Conservation (phyloP, 1,139 yeast species). For the Yamadazyma blattariae region DNA sequence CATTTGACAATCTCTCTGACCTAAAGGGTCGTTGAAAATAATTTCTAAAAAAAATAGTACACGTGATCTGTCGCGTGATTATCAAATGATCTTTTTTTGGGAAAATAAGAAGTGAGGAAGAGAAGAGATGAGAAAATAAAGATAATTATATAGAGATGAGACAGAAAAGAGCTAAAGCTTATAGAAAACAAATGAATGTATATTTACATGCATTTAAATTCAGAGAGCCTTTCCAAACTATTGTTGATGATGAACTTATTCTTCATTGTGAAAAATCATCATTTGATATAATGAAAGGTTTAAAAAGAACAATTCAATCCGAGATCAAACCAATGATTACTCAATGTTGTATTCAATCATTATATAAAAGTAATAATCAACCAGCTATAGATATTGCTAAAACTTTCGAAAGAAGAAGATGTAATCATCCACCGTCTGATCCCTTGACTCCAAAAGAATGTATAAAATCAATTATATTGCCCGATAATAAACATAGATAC, state of each 20-base stretch:
- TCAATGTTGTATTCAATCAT: conserved; percentile 89
- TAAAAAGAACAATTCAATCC: conserved; percentile 77
- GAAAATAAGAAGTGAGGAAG: too few relatives aligned
- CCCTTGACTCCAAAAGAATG: conserved; percentile 76
- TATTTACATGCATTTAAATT: conserved; percentile 85
- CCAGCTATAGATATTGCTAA: conserved; percentile 78
- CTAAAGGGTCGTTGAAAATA: too few relatives aligned
- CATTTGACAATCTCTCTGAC: too few relatives aligned
- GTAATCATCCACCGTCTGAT: conserved; percentile 56
- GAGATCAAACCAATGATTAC: conserved; percentile 93
- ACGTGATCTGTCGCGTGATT: too few relatives aligned
- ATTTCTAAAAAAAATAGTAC: too few relatives aligned
- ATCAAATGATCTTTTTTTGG: too few relatives aligned
- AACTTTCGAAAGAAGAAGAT: conserved; percentile 69
- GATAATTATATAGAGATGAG: conserved; percentile 59
- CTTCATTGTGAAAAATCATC: conserved; percentile 62
- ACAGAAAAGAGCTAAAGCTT: conserved; percentile 92
- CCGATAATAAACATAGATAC: conserved; percentile 85
- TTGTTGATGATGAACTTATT: conserved; percentile 79
- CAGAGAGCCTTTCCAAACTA: conserved; percentile 88
- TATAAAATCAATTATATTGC: conserved; percentile 63
- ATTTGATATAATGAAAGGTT: conserved; percentile 74
- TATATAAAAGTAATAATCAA: conserved; percentile 70
- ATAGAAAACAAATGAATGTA: conserved; percentile 87
- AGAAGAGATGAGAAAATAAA: too few relatives aligned